Evolutionary conservation across 768 basidiomycete genomes (phyloP).

Genomic region (Plicaturopsis crispa): DNA sequence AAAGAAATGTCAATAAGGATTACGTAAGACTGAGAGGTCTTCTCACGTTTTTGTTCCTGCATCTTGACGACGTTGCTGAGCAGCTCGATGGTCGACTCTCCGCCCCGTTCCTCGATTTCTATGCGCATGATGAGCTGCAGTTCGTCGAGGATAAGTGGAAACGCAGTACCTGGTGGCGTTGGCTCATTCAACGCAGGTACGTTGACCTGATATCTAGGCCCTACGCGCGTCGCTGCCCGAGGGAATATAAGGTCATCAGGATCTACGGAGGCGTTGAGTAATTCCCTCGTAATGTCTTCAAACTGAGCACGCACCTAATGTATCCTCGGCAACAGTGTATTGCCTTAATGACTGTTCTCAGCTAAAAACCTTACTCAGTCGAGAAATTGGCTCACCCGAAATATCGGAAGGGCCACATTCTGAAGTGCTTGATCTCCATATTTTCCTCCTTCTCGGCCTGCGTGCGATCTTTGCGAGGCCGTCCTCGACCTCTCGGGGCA

Average conservation of each 20-base stretch:
- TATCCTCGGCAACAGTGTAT: conserved; percentile 89
- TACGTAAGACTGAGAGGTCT: conserved; percentile 11
- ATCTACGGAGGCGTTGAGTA: too few relatives aligned
- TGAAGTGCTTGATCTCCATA: conserved; percentile 74
- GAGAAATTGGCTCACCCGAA: conserved; percentile 91
- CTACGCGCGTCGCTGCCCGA: conserved; percentile 84
- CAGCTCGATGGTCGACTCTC: conserved; percentile 39
- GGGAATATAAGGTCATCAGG: conserved; percentile 97
- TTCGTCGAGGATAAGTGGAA: too few relatives aligned
- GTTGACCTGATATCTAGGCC: conserved; percentile 75
- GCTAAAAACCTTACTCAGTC: too few relatives aligned
- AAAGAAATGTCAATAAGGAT: conserved; percentile 4
- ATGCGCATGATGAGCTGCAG: too few relatives aligned
- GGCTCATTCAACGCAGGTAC: too few relatives aligned
- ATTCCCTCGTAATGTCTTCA: too few relatives aligned
- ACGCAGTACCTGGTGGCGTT: too few relatives aligned
- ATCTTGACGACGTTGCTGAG: conserved; percentile 34
- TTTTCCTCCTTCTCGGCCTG: conserved; percentile 75
- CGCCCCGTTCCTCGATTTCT: conserved; percentile 38
- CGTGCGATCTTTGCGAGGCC: conserved; percentile 68
- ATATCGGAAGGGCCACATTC: conserved; percentile 93
- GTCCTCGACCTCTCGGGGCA: conserved; percentile 61
- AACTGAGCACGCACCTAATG: conserved; percentile 77
- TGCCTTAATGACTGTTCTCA: conserved; percentile 43
- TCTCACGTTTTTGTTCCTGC: conserved; percentile 35